A percentile compares a stretch with the other conserved stretches of the same genome.
phyloP scores from a whole-genome alignment of 495 filamentous ascomycete species.

The Emericellopsis terricola region DNA sequence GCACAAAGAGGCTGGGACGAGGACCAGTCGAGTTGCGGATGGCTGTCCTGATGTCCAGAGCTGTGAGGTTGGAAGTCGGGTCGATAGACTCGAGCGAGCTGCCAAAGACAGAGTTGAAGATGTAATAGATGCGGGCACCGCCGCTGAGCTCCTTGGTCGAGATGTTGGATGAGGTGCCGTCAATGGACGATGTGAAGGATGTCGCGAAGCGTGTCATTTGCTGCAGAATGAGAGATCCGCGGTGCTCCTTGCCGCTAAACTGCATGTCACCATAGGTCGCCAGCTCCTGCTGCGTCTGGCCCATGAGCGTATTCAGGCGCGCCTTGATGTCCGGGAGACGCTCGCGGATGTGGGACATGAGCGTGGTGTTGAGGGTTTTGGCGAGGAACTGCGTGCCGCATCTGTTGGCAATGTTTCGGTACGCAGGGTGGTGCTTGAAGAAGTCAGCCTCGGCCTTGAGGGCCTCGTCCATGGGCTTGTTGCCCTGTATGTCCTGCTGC shows the following conservation, averaged over 20 bases:
- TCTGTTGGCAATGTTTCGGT: slow-evolving; percentile 84
- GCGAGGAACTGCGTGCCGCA: slow-evolving; percentile 93
- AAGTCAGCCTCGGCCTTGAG: slow-evolving; percentile 84
- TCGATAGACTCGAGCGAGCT: slow-evolving; percentile 93
- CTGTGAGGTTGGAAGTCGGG: slow-evolving; percentile 83
- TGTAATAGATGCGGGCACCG: slow-evolving; percentile 95
- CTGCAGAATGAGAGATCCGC: slow-evolving; percentile 86
- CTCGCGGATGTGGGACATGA: slow-evolving; percentile 95
- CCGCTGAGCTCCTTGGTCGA: slow-evolving; percentile 97
- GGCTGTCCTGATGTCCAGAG: slow-evolving; percentile 92
- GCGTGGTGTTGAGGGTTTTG: slow-evolving; percentile 82
- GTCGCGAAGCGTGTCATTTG: slow-evolving; percentile 97
- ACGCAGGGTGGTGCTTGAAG: slow-evolving; percentile 92
- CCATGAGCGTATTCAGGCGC: slow-evolving; percentile 93
- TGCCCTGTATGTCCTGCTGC: slow-evolving; percentile 94
- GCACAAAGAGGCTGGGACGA: slow-evolving; percentile 87
- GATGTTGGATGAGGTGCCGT: slow-evolving; percentile 95
- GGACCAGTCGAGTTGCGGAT: slow-evolving; percentile 97
- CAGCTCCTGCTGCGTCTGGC: slow-evolving; percentile 95
- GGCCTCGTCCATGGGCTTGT: slow-evolving; percentile 79
- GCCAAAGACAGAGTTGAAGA: slow-evolving; percentile 98
- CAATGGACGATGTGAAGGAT: slow-evolving; percentile 96
- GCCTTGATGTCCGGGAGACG: slow-evolving; percentile 96
- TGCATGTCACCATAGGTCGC: slow-evolving; percentile 97
- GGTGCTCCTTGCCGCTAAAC: slow-evolving; percentile 93